Conservation (phyloP, 768 basidiomycete genomes). For the Tephrocybe rancida region DNA sequence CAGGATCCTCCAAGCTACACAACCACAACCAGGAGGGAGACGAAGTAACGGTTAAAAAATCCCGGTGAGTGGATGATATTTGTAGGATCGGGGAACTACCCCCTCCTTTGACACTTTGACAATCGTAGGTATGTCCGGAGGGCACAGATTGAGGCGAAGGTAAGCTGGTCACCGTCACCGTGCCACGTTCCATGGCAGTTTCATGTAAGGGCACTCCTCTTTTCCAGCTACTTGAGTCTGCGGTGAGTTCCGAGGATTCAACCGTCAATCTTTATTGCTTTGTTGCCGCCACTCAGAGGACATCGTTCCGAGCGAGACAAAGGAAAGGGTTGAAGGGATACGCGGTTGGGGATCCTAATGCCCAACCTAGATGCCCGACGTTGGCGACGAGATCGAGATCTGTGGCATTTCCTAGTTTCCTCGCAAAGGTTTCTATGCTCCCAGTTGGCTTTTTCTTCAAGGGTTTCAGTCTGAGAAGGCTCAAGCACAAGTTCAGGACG, state of each 20-base stretch:
- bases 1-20: neutral
- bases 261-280: slow-evolving; percentile 13
- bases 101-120: slow-evolving; percentile 13
- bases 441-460: too few species aligned
- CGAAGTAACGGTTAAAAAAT: neutral
- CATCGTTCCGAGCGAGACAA: slow-evolving; percentile 18
- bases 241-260: slow-evolving; percentile 21
- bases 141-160: slow-evolving; percentile 10
- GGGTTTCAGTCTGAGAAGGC: too few species aligned
- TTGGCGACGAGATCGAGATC: neutral
- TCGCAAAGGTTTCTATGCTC: too few species aligned
- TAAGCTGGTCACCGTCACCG: slow-evolving; percentile 16
- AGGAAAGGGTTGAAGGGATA: too few species aligned
- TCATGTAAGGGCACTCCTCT: slow-evolving; percentile 14
- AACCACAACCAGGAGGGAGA: neutral
- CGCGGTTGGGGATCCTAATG: too few species aligned
- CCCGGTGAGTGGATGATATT: slow-evolving; percentile 8
- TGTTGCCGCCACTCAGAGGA: slow-evolving; percentile 6
- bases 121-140: slow-evolving; percentile 16
- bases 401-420: too few species aligned
- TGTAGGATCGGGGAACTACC: slow-evolving; percentile 5
- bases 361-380: too few species aligned
- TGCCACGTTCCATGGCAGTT: slow-evolving; percentile 20
- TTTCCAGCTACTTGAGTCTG: slow-evolving; percentile 14
- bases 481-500: too few species aligned